Evolutionary conservation across 768 basidiomycete species (phyloP).

Genomic region (Lactarius vividus): DNA sequence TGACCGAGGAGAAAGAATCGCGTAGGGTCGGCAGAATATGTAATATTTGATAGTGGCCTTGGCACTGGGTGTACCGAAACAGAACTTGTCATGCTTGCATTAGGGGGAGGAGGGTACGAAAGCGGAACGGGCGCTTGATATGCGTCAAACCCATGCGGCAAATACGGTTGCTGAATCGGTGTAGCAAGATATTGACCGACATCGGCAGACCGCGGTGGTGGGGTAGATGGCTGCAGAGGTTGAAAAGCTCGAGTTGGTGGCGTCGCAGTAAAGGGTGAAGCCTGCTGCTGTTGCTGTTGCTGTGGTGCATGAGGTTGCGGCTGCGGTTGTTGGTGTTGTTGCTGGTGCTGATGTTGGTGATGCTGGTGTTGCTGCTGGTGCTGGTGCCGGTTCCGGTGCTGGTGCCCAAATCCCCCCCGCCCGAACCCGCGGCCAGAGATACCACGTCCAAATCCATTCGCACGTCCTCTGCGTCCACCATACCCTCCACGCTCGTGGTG

Average conservation of each 20-base stretch:
- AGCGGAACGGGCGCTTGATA: conserved; percentile 32
- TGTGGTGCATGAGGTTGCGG: conserved; percentile 7
- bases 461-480: conserved; percentile 27
- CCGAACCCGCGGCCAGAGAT: conserved; percentile 17
- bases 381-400: conserved; percentile 4
- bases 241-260: conserved; percentile 26
- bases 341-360: conserved; percentile 8
- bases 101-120: conserved; percentile 30
- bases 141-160: conserved; percentile 32
- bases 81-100: conserved; percentile 24
- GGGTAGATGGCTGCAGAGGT: conserved; percentile 28
- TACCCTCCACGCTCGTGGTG: conserved; percentile 23
- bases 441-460: conserved; percentile 35
- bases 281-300: background rate
- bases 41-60: conserved; percentile 43
- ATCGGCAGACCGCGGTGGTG: conserved; percentile 12
- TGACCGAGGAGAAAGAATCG: conserved; percentile 73
- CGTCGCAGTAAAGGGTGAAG: conserved; percentile 24
- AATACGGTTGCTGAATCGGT: conserved; percentile 14
- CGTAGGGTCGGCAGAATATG: conserved; percentile 63
- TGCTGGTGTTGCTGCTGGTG: background rate
- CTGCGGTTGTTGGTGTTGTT: conserved; percentile 5
- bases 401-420: conserved; percentile 18
- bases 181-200: conserved; percentile 29
- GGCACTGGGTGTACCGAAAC: conserved; percentile 43